These are phyloP conservation scores for Podospora fimiseda DNA, from an alignment of 495 filamentous ascomycete species.

Conservation along the genomic window DNA sequence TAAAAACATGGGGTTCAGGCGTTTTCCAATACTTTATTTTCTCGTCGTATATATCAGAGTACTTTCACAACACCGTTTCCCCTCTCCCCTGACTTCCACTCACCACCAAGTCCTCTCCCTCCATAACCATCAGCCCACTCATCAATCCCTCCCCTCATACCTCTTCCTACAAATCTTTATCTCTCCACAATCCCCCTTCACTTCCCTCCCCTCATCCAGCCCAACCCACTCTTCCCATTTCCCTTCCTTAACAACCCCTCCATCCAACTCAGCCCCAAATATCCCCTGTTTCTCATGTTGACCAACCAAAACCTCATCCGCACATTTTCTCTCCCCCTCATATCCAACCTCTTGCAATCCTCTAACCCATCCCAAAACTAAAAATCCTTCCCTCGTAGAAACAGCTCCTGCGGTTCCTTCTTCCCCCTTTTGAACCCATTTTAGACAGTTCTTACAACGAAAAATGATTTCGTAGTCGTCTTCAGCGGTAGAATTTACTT, in stretches of 20 bases:
- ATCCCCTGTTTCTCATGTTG: slow-evolving; percentile 11
- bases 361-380: slow-evolving; percentile 16
- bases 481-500: slow-evolving; percentile 41
- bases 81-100: too few relatives aligned
- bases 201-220: background rate
- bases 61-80: too few relatives aligned
- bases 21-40: too few relatives aligned
- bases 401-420: background rate
- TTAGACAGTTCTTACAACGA: slow-evolving; percentile 51
- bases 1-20: too few relatives aligned
- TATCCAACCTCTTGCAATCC: background rate
- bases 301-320: background rate
- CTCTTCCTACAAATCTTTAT: too few relatives aligned
- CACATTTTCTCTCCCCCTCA: background rate
- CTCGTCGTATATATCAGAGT: too few relatives aligned
- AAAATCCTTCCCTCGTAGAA: slow-evolving; percentile 9
- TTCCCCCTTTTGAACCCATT: slow-evolving; percentile 30
- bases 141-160: too few relatives aligned
- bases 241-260: background rate
- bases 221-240: background rate
- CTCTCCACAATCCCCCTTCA: background rate
- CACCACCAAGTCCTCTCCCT: too few relatives aligned
- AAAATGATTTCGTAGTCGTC: slow-evolving; percentile 51
- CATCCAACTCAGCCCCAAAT: slow-evolving; percentile 3
- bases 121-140: too few relatives aligned